A percentile compares a stretch with the other conserved stretches of the same genome.
Evolutionary conservation across 805 yeast species (phyloP).

Genomic region (Teunomyces aglyptinius): DNA sequence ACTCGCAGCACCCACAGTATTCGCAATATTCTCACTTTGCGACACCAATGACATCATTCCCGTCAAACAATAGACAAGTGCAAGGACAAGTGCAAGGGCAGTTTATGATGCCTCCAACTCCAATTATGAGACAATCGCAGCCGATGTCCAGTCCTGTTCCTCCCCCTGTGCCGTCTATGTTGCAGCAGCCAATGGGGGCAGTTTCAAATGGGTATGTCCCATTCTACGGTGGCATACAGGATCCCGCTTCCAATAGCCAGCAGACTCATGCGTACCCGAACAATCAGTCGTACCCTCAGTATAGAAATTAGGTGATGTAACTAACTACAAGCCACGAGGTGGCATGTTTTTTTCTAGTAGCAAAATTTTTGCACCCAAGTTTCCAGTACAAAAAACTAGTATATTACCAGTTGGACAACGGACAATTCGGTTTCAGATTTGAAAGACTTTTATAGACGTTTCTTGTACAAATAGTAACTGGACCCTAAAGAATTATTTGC

Average conservation of each 20-base stretch:
- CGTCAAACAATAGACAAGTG: not conserved
- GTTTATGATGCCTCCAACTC: not conserved
- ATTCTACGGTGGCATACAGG: not conserved
- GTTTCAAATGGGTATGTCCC: not conserved
- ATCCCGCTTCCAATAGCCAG: not conserved
- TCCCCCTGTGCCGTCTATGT: not conserved
- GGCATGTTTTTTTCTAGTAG: not conserved
- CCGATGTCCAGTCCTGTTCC: not conserved
- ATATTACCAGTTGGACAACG: too few relatives aligned
- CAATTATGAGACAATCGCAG: not conserved
- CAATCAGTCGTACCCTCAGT: not conserved
- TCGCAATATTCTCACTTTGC: conserved; percentile 7
- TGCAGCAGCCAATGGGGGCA: not conserved
- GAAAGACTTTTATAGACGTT: too few relatives aligned
- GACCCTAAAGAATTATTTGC: not conserved
- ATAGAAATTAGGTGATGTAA: not conserved
- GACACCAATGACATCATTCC: not conserved
- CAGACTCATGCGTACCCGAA: not conserved
- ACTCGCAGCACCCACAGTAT: not conserved
- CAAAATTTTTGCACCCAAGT: not conserved
- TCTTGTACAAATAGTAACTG: too few relatives aligned
- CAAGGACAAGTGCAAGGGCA: not conserved
- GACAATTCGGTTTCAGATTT: too few relatives aligned
- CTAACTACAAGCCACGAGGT: not conserved
- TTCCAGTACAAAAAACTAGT: not conserved